Evolutionary conservation across 768 basidiomycete genomes (phyloP).

Genomic region (Royoungia palumana): DNA sequence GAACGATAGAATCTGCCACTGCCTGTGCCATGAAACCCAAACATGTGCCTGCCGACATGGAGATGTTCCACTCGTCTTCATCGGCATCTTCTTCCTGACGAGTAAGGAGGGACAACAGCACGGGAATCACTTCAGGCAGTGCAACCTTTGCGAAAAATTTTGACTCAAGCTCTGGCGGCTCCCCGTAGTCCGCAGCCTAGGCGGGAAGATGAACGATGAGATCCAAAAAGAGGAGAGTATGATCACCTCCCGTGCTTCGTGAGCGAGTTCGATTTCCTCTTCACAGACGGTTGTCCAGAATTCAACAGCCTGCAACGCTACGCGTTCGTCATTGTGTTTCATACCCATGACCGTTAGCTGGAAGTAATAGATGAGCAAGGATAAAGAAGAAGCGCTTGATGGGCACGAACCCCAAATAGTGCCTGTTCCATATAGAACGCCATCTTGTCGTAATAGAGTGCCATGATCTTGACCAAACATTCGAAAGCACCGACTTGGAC

Average conservation of each 20-base stretch:
- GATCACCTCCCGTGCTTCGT: conserved; percentile 86
- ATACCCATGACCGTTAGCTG: conserved; percentile 97
- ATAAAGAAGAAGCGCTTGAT: conserved; percentile 2
- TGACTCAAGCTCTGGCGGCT: conserved; percentile 79
- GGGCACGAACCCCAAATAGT: conserved; percentile 79
- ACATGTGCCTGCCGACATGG: conserved; percentile 96
- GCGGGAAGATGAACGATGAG: conserved; percentile 8
- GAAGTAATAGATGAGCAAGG: conserved; percentile 12
- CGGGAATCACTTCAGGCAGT: conserved; percentile 90
- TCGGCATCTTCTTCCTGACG: conserved; percentile 96
- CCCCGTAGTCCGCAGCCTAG: conserved; percentile 87
- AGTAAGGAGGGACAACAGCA: conserved; percentile 82
- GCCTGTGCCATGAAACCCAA: conserved; percentile 85
- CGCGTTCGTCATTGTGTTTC: conserved; percentile 88
- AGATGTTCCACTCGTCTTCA: conserved; percentile 98
- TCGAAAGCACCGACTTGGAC: conserved; percentile 98
- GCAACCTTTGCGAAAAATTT: conserved; percentile 93
- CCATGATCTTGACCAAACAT: conserved; percentile 95
- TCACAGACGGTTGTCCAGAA: conserved; percentile 99
- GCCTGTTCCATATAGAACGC: conserved; percentile 99
- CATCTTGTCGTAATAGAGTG: conserved; percentile 99
- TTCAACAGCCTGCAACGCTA: conserved; percentile 94
- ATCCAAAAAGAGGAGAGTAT: background rate
- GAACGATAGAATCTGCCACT: conserved; percentile 87
- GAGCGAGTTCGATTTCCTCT: conserved; percentile 88